Percentiles rank a stretch among this genome's conserved stretches.
Conservation (phyloP, 257 asterid genomes). For the Solanum pennellii region DNA sequence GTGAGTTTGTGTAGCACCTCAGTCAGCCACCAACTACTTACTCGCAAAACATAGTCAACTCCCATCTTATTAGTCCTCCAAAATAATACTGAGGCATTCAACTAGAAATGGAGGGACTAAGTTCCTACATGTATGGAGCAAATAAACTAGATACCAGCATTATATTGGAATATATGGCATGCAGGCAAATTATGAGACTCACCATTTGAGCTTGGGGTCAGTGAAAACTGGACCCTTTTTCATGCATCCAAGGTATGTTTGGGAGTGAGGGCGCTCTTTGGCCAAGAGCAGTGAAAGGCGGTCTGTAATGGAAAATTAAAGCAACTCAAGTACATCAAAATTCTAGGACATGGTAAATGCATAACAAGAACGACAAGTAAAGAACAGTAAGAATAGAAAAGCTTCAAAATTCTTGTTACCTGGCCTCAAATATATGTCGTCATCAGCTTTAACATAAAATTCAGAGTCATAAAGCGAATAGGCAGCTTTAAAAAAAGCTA, state of each 20-base stretch:
- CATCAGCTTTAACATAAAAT: conserved; percentile 96
- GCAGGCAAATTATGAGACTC: conserved; percentile 16
- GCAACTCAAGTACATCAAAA: neutral
- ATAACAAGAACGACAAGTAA: conserved; percentile 1
- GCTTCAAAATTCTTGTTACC: conserved; percentile 33
- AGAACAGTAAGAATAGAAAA: neutral
- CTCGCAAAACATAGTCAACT: neutral
- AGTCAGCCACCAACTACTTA: neutral
- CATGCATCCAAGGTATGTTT: conserved; percentile 97
- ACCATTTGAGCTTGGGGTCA: conserved; percentile 95
- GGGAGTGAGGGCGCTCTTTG: conserved; percentile 88
- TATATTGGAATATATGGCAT: neutral
- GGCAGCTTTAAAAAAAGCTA: conserved; percentile 97
- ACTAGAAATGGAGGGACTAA: neutral
- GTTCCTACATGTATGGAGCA: neutral
- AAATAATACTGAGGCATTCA: neutral
- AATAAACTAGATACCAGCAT: neutral
- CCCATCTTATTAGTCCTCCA: neutral
- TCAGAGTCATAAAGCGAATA: conserved; percentile 86
- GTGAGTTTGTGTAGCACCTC: neutral
- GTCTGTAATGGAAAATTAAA: conserved; percentile 26
- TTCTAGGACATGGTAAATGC: conserved; percentile 1
- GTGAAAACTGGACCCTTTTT: conserved; percentile 95
- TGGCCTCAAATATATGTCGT: conserved; percentile 92
- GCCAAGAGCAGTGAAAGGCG: conserved; percentile 93